Evolutionary conservation across 306 rosid genomes (phyloP), one percentile per base, ranked within the genome.

Genomic region (Sindora glabra): DNA sequence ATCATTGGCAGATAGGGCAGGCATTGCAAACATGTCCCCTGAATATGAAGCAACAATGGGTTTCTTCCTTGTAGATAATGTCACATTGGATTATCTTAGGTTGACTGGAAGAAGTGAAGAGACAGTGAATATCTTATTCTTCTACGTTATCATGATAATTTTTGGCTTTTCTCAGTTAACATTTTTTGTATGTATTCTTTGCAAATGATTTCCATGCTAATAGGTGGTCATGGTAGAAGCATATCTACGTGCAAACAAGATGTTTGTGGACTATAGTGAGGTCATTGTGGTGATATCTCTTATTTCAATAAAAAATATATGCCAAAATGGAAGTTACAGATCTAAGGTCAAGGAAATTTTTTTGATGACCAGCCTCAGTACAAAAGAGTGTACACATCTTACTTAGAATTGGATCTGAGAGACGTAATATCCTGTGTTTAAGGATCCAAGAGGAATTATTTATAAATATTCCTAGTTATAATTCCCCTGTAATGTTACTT

Each of bases 41-140:
- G 85, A 86, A 64, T 86, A 86, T 22, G 94, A 89, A 14, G 94
- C 94, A 41, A 86, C 89, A 19, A 86, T 86, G 94, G 89, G 86
- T 46, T 86, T 82, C 77, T 86, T 86, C 77, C 94, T 89, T 16
- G 89, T 82, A 30, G 94, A 86, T 70, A 81, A 75, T 75, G 79
- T 86, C 48, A 82, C 94, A 4, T 46, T 86, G 56, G 79, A 86
- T 23, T 86, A 82, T 73, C 80, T 86, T 52, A 86, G 56, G 62
- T 74, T 86, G 41, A 86, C 90, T 0, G 87, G 89, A 68, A 73
- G 87, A 71, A 83, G 66, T 64, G 84, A 79, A 29, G 88, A 81
- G 42, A 81, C 73, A 21, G 95, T 86, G 58, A 56, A n/a, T 77
- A 16, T 36, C 32, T 74, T 48, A 18, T 16, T 46, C 19, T 15